These are phyloP conservation scores for Trichoderma breve DNA, from an alignment of 2,329 filamentous ascomycete genomes.

Conservation along the genomic window DNA sequence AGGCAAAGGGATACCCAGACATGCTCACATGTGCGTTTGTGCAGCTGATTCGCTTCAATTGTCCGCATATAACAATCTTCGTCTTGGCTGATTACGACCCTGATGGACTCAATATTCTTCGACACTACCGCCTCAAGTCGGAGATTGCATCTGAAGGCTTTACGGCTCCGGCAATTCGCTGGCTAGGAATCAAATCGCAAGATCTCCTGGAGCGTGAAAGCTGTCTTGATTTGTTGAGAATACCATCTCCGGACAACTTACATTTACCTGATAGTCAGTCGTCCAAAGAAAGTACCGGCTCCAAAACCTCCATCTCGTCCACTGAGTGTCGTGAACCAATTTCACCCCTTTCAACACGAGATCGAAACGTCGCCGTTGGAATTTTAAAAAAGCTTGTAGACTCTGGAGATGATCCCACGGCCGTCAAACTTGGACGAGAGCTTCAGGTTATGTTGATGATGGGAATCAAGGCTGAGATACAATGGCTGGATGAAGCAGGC, in stretches of 20 bases:
- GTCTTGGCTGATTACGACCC: slow-evolving; percentile 74
- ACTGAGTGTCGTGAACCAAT: slow-evolving; percentile 30
- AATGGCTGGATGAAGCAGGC: slow-evolving; percentile 60
- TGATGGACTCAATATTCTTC: slow-evolving; percentile 70
- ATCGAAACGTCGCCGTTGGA: slow-evolving; percentile 56
- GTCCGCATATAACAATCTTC: slow-evolving; percentile 55
- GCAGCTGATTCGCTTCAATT: slow-evolving; percentile 46
- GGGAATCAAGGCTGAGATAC: slow-evolving; percentile 74
- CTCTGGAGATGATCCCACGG: slow-evolving; percentile 30
- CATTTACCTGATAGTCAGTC: slow-evolving; percentile 15
- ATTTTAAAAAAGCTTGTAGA: slow-evolving; percentile 48
- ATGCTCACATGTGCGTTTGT: slow-evolving; percentile 67
- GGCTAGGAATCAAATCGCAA: slow-evolving; percentile 59
- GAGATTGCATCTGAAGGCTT: slow-evolving; percentile 59
- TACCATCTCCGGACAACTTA: neutral
- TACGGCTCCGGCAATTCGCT: slow-evolving; percentile 52
- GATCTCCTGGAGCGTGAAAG: slow-evolving; percentile 36
- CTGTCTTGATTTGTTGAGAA: neutral
- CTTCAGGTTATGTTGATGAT: slow-evolving; percentile 72
- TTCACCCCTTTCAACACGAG: slow-evolving; percentile 48
- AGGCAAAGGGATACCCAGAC: slow-evolving; percentile 84
- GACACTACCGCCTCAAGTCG: slow-evolving; percentile 73
- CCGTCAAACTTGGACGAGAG: slow-evolving; percentile 49
- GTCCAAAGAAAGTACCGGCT: neutral
- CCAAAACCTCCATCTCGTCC: slow-evolving; percentile 27